Evolutionary conservation across 73 alveolate species (phyloP).

Genomic region (Symbiodinium pilosum): DNA sequence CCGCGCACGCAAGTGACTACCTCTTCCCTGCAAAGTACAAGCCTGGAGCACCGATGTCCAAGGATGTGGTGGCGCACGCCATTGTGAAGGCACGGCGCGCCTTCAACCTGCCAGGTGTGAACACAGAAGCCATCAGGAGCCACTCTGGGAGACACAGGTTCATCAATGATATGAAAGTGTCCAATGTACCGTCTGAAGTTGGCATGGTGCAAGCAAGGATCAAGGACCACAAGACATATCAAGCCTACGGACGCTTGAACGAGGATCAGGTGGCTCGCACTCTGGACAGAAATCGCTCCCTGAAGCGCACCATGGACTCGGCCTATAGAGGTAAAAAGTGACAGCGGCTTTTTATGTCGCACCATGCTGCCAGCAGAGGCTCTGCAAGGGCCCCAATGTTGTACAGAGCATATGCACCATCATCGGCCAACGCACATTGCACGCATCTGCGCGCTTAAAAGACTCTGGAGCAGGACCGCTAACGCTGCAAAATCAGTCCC

Average conservation of each 20-base stretch:
- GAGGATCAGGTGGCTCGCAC: slow-evolving; percentile 16
- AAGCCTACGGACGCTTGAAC: background rate
- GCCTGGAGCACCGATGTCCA: too few relatives aligned
- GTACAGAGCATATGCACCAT: background rate
- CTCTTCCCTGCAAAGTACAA: background rate
- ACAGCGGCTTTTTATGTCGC: background rate
- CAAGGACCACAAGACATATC: slow-evolving; percentile 16
- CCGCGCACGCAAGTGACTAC: background rate
- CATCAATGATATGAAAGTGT: background rate
- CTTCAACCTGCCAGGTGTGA: background rate
- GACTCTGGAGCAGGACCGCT: too few relatives aligned
- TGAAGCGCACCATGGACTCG: background rate
- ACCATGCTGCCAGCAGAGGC: background rate
- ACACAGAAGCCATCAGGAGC: background rate
- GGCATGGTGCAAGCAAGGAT: slow-evolving; percentile 18
- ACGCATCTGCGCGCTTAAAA: too few relatives aligned
- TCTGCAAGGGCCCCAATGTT: background rate
- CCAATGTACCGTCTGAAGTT: background rate
- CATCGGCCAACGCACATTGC: too few relatives aligned
- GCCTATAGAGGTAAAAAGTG: background rate
- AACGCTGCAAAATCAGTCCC: too few relatives aligned
- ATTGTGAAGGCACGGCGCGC: too few relatives aligned
- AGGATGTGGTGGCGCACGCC: too few relatives aligned
- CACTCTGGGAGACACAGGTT: slow-evolving; percentile 35
- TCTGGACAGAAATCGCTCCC: background rate